Evolutionary conservation across 371 early-diverging fungal species (phyloP), one percentile per base, ranked within the genome.

Genomic region (Zychaea mexicana): DNA sequence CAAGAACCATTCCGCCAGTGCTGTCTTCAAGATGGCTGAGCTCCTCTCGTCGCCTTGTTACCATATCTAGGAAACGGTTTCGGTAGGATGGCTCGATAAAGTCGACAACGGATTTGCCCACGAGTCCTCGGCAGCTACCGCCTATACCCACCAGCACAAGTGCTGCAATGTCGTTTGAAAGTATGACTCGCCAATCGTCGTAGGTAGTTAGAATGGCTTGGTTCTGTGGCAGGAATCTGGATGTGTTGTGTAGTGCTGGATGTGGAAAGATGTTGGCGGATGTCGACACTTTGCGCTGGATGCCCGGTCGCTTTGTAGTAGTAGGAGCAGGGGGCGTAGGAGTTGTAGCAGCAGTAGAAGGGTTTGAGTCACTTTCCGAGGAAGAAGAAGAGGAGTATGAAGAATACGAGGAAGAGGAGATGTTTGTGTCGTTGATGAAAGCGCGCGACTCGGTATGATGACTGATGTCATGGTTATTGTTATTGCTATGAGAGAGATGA

Each of bases 141-240:
- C 81, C 71, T 30, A 77, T 64, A 38, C 81, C 76, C 12, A 84
- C 81, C 53, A 87, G 69, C 12, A 84, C 70, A 27, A 79, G 69
- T 27, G 78, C 77, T 4, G 88, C 84, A 54, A 84, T 80, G 55
- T 87, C 85, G 60, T 90, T 90, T 24, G 85, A 85, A 31, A 86
- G 69, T 38, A 85, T 78, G 26, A 90, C 82, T 13, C 76, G 66
- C 76, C 83, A 81, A 53, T 85, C 74, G 33, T 78, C 77, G 65
- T 87, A 78, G 0, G 88, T 88, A 4, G 90, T 88, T 21, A 88
- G 68, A 54, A 87, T 88, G 30, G 87, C 90, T 60, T 90, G 86
- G 46, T 78, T 82, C 59, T 85, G 85, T 4, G 87, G 88, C 2
- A 83, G 69, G 58, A 85, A 84, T 31, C 88, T 73, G 0, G 84